Base-by-base conservation (phyloP, 768 basidiomycete genomes). In the Paxillus involutus region DNA sequence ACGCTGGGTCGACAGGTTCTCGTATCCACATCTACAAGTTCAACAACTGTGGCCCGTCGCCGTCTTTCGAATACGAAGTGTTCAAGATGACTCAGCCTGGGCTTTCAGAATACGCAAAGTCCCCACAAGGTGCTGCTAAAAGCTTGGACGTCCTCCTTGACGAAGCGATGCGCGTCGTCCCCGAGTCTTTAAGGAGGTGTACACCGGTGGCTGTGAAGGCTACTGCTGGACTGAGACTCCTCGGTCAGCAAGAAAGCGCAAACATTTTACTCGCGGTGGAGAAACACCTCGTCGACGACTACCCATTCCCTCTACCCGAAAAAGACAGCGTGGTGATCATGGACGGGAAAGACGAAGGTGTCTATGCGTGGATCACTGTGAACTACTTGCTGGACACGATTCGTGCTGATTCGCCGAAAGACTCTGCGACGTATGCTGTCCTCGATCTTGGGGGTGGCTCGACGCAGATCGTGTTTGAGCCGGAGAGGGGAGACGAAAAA, bases 21-120 rank as follows among this genome's bases (percentile, higher is more conserved):
- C 84, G 97, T 16, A 94, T 98, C 64, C 97, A 99, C 78, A 81
- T 98, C 32, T 99, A 98, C 86, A 98, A 97, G 68, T 98, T 98
- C 83, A 80, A 96, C 80, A 86, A 94, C 76, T 94, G 94, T 75
- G 77, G 78, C 0, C 69, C 86, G 0, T 82, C 88, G 0, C 85
- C 94, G 1, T 66, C 76, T 19, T 91, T 90, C 71, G 96, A 98
- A 68, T 94, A 94, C 75, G 97, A 99, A 67, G 88, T 89, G 7
- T 98, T 98, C 80, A 82, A 82, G 64, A 82, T 84, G 78, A 85
- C 80, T 7, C 78, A 88, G 26, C 92, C 91, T 0, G 95, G 96
- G 0, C 75, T 98, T 3, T 92, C 89, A 0, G 64, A 73, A 0
- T 94, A 78, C 63, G 75, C 75, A 0, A 80, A 71, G 13, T 68